A percentile compares a stretch with the other conserved stretches of the same genome.
These are phyloP conservation scores for Camelina neglecta DNA, from an alignment of 345 rosid genomes.

Conservation along the genomic window DNA sequence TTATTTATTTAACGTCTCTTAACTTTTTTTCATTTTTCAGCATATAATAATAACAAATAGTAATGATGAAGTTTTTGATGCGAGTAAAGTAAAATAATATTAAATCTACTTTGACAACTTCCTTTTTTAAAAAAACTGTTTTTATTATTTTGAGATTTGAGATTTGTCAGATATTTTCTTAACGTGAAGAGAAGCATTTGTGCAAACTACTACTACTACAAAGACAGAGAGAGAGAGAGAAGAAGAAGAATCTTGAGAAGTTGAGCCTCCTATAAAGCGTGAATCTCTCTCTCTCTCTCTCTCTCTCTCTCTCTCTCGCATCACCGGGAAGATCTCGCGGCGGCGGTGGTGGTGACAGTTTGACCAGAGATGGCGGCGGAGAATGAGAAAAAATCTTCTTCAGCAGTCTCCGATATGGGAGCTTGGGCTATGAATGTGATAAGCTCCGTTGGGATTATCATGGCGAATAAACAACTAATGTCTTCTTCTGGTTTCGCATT, in stretches of 20 bases:
- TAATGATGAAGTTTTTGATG: neutral
- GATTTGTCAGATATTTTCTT: conserved; percentile 19
- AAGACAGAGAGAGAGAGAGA: neutral
- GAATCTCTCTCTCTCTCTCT: neutral
- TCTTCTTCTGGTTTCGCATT: conserved; percentile 74
- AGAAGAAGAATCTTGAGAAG: conserved; percentile 19
- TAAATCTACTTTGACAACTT: neutral
- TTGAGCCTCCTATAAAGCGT: conserved; percentile 20
- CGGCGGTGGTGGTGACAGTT: conserved; percentile 6
- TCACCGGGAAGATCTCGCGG: conserved; percentile 10
- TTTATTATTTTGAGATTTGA: neutral
- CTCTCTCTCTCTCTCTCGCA: neutral
- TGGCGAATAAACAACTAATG: conserved; percentile 98
- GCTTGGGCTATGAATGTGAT: conserved; percentile 98
- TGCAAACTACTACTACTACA: neutral
- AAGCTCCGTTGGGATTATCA: conserved; percentile 89
- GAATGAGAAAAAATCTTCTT: conserved; percentile 39
- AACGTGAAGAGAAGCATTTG: conserved; percentile 25
- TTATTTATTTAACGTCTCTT: too few species aligned
- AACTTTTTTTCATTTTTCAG: too few species aligned
- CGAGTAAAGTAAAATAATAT: conserved; percentile 3
- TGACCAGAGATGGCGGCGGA: conserved; percentile 43
- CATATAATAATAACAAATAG: neutral
- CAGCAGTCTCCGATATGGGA: conserved; percentile 82
- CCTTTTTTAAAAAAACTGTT: neutral